Evolutionary conservation across 208 protist species (phyloP).

Genomic region (Trypanosoma avium): DNA sequence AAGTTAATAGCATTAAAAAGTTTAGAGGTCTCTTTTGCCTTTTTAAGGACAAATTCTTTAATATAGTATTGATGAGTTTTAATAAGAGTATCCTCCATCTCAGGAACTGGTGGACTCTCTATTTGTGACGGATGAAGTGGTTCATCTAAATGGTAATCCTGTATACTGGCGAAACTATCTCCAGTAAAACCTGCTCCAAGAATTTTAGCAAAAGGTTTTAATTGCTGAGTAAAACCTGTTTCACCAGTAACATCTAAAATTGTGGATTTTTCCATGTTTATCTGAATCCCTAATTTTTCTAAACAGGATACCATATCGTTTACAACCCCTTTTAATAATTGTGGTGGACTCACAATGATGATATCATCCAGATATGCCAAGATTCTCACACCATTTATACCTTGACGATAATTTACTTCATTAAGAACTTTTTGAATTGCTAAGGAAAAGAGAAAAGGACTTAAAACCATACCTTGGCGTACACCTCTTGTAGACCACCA

Average conservation of each 20-base stretch:
- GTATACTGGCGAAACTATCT: too few species aligned
- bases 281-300: constrained; percentile 20
- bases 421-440: constrained; percentile 8
- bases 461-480: constrained; percentile 38
- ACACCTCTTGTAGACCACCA: constrained; percentile 31
- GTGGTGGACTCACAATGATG: constrained; percentile 19
- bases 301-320: constrained; percentile 14
- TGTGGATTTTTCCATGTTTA: constrained; percentile 30
- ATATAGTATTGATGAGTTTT: too few species aligned
- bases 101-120: too few species aligned
- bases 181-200: constrained; percentile 28
- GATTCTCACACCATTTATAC: constrained; percentile 1
- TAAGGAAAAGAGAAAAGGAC: constrained; percentile 35
- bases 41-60: constrained; percentile 6
- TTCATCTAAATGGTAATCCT: too few species aligned
- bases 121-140: too few species aligned
- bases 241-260: neutral
- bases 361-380: constrained; percentile 40
- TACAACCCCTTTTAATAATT: constrained; percentile 6
- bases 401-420: constrained; percentile 3
- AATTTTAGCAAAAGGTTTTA: constrained; percentile 13
- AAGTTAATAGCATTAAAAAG: constrained; percentile 20
- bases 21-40: constrained; percentile 8
- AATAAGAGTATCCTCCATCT: too few species aligned
- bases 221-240: neutral